Conservation (phyloP, 257 asterid species). For the Marsdenia floribunda region DNA sequence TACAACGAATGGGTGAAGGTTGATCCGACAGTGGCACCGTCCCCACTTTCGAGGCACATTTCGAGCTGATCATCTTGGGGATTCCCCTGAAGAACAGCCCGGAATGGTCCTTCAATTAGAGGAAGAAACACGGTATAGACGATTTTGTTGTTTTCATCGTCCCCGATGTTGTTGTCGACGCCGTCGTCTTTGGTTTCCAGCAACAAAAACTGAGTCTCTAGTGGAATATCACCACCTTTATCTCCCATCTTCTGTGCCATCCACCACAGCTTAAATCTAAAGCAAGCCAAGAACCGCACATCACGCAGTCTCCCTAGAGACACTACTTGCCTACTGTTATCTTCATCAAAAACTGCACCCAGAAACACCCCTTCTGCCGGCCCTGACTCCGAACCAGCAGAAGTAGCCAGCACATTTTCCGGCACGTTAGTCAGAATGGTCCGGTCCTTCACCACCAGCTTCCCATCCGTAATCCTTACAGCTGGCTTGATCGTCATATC, state of each 20-base stretch:
- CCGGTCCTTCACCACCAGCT: conserved; percentile 29
- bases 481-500: conserved; percentile 32
- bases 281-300: conserved; percentile 70
- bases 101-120: conserved; percentile 63
- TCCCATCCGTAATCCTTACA: conserved; percentile 26
- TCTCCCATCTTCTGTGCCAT: conserved; percentile 92
- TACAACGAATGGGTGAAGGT: conserved; percentile 54
- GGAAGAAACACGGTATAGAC: conserved; percentile 68
- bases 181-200: conserved; percentile 51
- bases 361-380: conserved; percentile 39
- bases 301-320: conserved; percentile 37
- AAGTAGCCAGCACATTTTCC: conserved; percentile 28
- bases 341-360: conserved; percentile 32
- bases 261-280: conserved; percentile 90
- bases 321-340: conserved; percentile 30
- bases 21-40: conserved; percentile 33
- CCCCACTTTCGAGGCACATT: conserved; percentile 75
- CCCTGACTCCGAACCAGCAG: conserved; percentile 30
- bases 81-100: conserved; percentile 76
- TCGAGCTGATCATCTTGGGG: conserved; percentile 45
- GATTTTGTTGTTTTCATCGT: conserved; percentile 25
- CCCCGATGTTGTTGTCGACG: conserved; percentile 39
- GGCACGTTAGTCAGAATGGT: conserved; percentile 33
- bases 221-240: conserved; percentile 62
- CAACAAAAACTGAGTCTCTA: conserved; percentile 72